Percentiles rank a stretch among this genome's conserved stretches.
These are phyloP conservation scores for Anthoceros angustus DNA, from an alignment of 225 moss, liverwort and hornwort species.

Conservation along the genomic window DNA sequence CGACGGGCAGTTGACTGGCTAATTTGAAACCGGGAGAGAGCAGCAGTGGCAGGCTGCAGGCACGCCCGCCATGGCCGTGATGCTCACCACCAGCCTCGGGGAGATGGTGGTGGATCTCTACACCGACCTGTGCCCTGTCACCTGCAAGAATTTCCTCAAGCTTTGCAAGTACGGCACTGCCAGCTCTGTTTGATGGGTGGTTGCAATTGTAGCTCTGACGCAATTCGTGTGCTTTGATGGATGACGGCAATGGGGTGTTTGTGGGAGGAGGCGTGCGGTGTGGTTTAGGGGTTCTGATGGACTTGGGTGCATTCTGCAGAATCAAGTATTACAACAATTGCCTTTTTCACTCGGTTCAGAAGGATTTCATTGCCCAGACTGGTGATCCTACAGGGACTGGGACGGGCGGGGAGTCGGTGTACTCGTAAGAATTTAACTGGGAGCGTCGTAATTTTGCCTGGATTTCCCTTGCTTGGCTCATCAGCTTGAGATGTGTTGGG, in stretches of 20 bases:
- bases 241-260: neutral
- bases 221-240: constrained; percentile 7
- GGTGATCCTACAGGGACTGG: constrained; percentile 80
- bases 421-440: constrained; percentile 38
- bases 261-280: neutral
- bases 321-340: constrained; percentile 93
- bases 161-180: constrained; percentile 72
- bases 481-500: neutral
- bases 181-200: neutral
- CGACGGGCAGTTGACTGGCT: no score
- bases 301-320: constrained; percentile 22
- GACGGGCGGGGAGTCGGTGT: constrained; percentile 84
- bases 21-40: no score
- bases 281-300: neutral
- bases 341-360: constrained; percentile 78
- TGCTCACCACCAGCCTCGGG: constrained; percentile 79
- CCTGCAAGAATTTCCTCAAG: constrained; percentile 86
- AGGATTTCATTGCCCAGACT: constrained; percentile 92
- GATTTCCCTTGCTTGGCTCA: neutral
- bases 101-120: constrained; percentile 84
- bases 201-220: neutral
- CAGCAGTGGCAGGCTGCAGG: no score
- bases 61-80: constrained; percentile 44
- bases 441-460: neutral
- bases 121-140: constrained; percentile 66